Conservation (phyloP, 2,329 filamentous ascomycete genomes). For the Scytalidium sp. region DNA sequence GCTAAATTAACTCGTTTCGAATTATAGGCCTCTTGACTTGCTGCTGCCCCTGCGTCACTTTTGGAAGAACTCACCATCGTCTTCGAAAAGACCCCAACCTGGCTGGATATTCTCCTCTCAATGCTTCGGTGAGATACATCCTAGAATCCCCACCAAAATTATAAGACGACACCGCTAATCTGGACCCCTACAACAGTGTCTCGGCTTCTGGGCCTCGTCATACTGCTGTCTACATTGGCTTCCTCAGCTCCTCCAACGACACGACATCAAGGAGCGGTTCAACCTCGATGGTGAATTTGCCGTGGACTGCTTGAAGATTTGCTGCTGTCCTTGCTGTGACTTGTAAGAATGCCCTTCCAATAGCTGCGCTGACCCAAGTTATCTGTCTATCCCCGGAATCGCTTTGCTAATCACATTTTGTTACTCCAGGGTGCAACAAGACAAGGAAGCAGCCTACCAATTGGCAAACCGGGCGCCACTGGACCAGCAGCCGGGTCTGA, state of each 20-base stretch:
- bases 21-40: constrained; percentile 26
- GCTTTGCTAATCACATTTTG: background rate
- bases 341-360: constrained; percentile 11
- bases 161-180: background rate
- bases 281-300: constrained; percentile 21
- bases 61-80: constrained; percentile 33
- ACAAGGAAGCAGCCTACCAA: constrained; percentile 16
- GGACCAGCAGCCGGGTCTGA: background rate
- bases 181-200: constrained; percentile 13
- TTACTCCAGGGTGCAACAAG: constrained; percentile 14
- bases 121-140: constrained; percentile 21
- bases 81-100: constrained; percentile 28
- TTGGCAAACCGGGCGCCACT: background rate
- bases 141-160: background rate
- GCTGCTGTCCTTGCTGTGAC: constrained; percentile 24
- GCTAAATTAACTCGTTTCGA: no score
- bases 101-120: constrained; percentile 28
- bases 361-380: background rate
- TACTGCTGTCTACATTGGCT: constrained; percentile 19
- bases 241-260: constrained; percentile 19
- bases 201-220: constrained; percentile 17
- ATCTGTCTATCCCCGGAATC: background rate
- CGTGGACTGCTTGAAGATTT: constrained; percentile 18
- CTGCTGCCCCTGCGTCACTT: constrained; percentile 32
- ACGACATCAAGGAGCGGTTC: constrained; percentile 22